Conservation (phyloP, 2,329 filamentous ascomycete species). For the Amylocarpus encephaloides region DNA sequence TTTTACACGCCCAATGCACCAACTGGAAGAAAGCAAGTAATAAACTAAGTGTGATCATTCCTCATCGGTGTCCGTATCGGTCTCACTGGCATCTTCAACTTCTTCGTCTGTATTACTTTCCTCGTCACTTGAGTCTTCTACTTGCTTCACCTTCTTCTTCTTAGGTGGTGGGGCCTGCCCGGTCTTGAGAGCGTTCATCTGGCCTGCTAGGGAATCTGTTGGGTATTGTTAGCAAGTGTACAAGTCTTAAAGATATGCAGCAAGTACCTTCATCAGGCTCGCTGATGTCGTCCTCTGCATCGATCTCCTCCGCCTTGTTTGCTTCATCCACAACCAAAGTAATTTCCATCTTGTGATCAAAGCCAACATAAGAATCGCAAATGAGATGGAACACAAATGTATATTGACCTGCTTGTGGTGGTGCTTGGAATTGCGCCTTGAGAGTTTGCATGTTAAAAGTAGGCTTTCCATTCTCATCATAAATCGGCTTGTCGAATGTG, state of each 20-base stretch:
- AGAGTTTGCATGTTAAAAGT: conserved; percentile 94
- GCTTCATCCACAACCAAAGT: conserved; percentile 84
- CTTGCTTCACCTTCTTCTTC: conserved; percentile 47
- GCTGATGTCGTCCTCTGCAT: conserved; percentile 88
- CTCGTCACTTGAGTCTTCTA: conserved; percentile 62
- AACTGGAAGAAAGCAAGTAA: not conserved
- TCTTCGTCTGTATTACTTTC: conserved; percentile 78
- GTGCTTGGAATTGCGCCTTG: conserved; percentile 95
- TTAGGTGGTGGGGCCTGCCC: conserved; percentile 50
- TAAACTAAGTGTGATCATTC: conserved; percentile 23
- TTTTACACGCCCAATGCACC: not conserved
- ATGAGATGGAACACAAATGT: conserved; percentile 91
- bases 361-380: conserved; percentile 91
- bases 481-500: conserved; percentile 83
- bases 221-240: conserved; percentile 16
- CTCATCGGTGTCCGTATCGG: conserved; percentile 56
- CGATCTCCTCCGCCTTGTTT: conserved; percentile 72
- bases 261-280: conserved; percentile 93
- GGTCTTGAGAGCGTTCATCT: conserved; percentile 82
- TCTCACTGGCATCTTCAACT: conserved; percentile 56
- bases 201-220: conserved; percentile 81
- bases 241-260: no score
- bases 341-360: conserved; percentile 88
- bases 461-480: conserved; percentile 72
- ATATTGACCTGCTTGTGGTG: conserved; percentile 86